Percentiles rank a stretch among this genome's conserved stretches.
phyloP scores from a whole-genome alignment of 257 asterid species.

The Cruciata laevipes region DNA sequence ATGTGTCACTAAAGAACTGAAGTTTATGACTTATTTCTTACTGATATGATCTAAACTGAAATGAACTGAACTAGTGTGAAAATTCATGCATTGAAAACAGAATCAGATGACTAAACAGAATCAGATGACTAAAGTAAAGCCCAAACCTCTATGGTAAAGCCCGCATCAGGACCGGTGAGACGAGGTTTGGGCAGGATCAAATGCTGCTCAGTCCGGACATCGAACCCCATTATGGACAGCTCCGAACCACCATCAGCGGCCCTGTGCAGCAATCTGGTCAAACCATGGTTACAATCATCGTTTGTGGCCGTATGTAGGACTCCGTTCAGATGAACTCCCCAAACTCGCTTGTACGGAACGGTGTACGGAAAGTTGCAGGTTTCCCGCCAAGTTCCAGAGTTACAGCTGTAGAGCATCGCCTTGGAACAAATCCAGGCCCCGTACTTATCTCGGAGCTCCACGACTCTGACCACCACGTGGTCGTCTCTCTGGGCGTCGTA shows the following conservation, averaged over 20 bases:
- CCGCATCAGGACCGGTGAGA: conserved; percentile 1
- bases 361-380: conserved; percentile 32
- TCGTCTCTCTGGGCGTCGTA: conserved; percentile 19
- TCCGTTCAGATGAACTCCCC: conserved; percentile 45
- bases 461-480: conserved; percentile 14
- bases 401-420: conserved; percentile 38
- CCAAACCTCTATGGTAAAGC: conserved; percentile 33
- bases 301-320: conserved; percentile 41
- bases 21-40: too few species aligned
- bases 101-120: too few species aligned
- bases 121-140: too few species aligned
- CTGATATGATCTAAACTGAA: too few species aligned
- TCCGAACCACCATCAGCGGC: not conserved
- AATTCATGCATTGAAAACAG: too few species aligned
- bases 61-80: too few species aligned
- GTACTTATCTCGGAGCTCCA: conserved; percentile 7
- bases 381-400: conserved; percentile 42
- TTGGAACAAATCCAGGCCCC: conserved; percentile 17
- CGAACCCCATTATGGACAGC: conserved; percentile 38
- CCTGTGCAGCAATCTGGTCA: too few species aligned
- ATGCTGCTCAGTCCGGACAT: conserved; percentile 42
- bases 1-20: too few species aligned
- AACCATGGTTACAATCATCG: not conserved
- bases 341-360: conserved; percentile 33
- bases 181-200: conserved; percentile 24